phyloP scores from a whole-genome alignment of 179 eudicot genomes.

The Beta lomatogona region DNA sequence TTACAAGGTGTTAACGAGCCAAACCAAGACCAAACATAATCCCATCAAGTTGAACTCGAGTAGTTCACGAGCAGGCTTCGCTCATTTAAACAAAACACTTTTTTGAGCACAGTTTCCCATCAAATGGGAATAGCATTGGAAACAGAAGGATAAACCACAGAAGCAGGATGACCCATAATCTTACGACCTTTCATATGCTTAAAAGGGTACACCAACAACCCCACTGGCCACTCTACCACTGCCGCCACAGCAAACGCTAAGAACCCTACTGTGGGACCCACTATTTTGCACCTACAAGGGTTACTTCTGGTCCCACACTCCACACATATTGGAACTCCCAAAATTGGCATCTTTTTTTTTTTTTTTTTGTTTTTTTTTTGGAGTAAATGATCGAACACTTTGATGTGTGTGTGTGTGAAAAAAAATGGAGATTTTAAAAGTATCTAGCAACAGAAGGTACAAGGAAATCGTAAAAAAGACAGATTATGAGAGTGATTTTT shows the following conservation, averaged over 20 bases:
- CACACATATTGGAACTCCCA: conserved; percentile 61
- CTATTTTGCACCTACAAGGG: conserved; percentile 78
- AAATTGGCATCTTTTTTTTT: conserved; percentile 14
- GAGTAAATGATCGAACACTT: conserved; percentile 26
- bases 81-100: too few species aligned
- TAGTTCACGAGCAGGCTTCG: too few species aligned
- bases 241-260: conserved; percentile 74
- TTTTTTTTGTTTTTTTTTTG: not conserved
- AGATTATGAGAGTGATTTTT: conserved; percentile 20
- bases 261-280: conserved; percentile 82
- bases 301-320: conserved; percentile 74
- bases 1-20: not conserved
- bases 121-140: conserved; percentile 57
- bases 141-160: conserved; percentile 66
- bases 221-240: conserved; percentile 87
- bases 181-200: conserved; percentile 63
- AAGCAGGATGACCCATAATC: conserved; percentile 71
- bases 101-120: not conserved
- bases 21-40: too few species aligned
- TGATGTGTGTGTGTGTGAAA: conserved; percentile 6
- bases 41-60: too few species aligned
- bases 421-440: not conserved
- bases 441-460: conserved; percentile 19
- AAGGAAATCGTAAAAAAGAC: conserved; percentile 25
- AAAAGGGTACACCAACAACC: conserved; percentile 62